phyloP scores from a whole-genome alignment of 2,329 filamentous ascomycete species.

The Trichophyton verrucosum region DNA sequence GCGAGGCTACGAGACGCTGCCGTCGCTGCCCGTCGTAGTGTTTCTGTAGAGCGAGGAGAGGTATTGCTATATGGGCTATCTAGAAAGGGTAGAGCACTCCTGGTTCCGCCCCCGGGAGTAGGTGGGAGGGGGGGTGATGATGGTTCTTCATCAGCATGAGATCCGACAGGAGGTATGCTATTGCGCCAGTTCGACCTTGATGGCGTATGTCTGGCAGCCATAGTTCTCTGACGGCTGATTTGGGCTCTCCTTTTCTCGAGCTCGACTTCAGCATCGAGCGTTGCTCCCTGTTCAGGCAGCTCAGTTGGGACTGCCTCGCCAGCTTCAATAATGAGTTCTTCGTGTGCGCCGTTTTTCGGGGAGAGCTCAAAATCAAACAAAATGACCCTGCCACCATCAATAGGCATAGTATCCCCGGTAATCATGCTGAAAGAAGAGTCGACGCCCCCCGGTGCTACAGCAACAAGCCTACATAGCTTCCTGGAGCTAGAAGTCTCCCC shows the following conservation, averaged over 20 bases:
- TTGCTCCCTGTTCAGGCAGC: slow-evolving; percentile 59
- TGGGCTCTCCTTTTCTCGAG: slow-evolving; percentile 64
- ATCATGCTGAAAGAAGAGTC: slow-evolving; percentile 42
- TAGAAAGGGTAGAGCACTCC: slow-evolving; percentile 43
- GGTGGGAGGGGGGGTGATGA: slow-evolving; percentile 19
- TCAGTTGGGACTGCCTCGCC: slow-evolving; percentile 57
- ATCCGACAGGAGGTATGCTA: slow-evolving; percentile 16
- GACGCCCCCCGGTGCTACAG: slow-evolving; percentile 58
- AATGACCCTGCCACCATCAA: slow-evolving; percentile 64
- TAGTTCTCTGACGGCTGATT: slow-evolving; percentile 45
- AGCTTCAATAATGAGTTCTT: slow-evolving; percentile 58
- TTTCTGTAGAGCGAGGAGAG: slow-evolving; percentile 56
- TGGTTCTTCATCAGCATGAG: slow-evolving; percentile 13
- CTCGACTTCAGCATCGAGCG: slow-evolving; percentile 66
- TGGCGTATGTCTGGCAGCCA: slow-evolving; percentile 17
- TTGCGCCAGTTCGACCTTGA: slow-evolving; percentile 11
- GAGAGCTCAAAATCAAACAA: slow-evolving; percentile 63
- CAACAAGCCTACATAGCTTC: slow-evolving; percentile 42
- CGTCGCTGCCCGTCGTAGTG: slow-evolving; percentile 56
- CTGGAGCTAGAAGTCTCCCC: slow-evolving; percentile 5
- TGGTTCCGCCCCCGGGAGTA: slow-evolving; percentile 13
- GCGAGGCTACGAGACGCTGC: slow-evolving; percentile 63
- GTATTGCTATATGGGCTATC: slow-evolving; percentile 63
- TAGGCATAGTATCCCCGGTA: slow-evolving; percentile 61
- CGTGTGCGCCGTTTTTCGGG: slow-evolving; percentile 41